Evolutionary conservation across 139 green algal genomes (phyloP).

Genomic region (Penium margaritaceum): DNA sequence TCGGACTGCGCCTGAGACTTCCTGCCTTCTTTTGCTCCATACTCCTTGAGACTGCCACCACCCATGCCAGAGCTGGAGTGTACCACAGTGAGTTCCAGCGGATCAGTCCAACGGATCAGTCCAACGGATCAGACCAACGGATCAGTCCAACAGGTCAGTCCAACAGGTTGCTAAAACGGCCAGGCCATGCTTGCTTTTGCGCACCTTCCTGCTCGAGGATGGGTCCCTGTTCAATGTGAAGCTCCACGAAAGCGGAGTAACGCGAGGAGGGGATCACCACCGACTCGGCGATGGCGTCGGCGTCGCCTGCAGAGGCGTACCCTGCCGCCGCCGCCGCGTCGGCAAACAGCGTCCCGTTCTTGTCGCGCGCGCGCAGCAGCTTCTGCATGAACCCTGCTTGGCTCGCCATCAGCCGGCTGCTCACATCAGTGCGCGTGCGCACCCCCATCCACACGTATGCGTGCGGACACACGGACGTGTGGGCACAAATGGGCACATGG

Average conservation of each 20-base stretch:
- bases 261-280: constrained; percentile 22
- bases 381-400: constrained; percentile 22
- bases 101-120: background rate
- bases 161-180: background rate
- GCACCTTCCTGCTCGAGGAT: constrained; percentile 61
- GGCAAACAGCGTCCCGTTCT: constrained; percentile 69
- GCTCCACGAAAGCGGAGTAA: constrained; percentile 77
- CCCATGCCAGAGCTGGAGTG: background rate
- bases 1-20: background rate
- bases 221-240: constrained; percentile 95
- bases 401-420: constrained; percentile 67
- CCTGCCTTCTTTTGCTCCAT: background rate
- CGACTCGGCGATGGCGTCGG: constrained; percentile 47
- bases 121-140: background rate
- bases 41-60: background rate
- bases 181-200: background rate
- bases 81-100: background rate
- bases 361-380: constrained; percentile 60
- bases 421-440: background rate
- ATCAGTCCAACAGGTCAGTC: background rate
- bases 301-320: constrained; percentile 30
- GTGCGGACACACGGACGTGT: background rate
- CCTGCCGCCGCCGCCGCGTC: constrained; percentile 65
- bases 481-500: background rate
- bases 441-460: background rate